These are phyloP conservation scores for Plasmopara viticola DNA, from an alignment of 352 stramenopile genomes.

Conservation along the genomic window DNA sequence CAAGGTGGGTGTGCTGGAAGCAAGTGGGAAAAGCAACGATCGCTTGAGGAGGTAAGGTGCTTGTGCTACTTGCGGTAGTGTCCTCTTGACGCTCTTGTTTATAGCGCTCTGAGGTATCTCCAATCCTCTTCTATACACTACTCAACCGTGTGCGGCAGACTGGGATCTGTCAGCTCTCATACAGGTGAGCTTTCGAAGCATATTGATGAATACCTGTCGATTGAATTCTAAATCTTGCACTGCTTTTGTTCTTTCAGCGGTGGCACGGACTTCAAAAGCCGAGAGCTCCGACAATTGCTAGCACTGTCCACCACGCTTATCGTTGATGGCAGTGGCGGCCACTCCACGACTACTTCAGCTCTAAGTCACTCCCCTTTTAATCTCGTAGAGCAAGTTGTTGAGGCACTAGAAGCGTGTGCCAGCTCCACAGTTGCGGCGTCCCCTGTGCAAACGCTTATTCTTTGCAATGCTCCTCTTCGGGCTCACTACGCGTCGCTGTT, in stretches of 20 bases:
- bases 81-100: conserved; percentile 1
- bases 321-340: conserved; percentile 34
- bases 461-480: conserved; percentile 57
- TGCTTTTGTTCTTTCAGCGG: conserved; percentile 18
- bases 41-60: conserved; percentile 48
- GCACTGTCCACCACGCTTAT: conserved; percentile 52
- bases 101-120: conserved; percentile 51
- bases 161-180: conserved; percentile 58
- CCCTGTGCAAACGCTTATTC: conserved; percentile 56
- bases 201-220: background rate
- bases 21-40: conserved; percentile 17
- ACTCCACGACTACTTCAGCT: background rate
- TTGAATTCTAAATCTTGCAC: background rate
- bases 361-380: conserved; percentile 10
- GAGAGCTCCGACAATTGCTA: conserved; percentile 53
- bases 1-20: conserved; percentile 4
- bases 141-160: conserved; percentile 60
- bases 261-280: conserved; percentile 31
- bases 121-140: conserved; percentile 64
- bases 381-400: conserved; percentile 47
- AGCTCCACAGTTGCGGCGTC: conserved; percentile 5
- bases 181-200: conserved; percentile 24
- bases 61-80: background rate
- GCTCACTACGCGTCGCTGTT: conserved; percentile 27
- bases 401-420: conserved; percentile 31